These are phyloP conservation scores for Gracilariopsis chorda DNA, from an alignment of 23 red algal genomes.

Conservation along the genomic window DNA sequence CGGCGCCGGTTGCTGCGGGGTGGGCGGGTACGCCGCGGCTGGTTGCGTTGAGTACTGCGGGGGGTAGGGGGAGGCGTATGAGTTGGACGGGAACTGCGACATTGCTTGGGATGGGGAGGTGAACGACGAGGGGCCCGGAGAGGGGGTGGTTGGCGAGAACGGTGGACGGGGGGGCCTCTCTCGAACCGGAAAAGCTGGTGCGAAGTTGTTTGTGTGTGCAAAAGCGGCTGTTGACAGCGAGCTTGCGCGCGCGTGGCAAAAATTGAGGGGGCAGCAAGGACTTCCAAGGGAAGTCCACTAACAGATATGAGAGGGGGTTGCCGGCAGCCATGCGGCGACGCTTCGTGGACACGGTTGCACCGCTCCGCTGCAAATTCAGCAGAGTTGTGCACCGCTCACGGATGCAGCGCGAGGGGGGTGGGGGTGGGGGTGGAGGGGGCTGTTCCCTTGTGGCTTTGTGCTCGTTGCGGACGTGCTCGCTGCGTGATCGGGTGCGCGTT, in stretches of 20 bases:
- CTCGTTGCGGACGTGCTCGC: neutral
- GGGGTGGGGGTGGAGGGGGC: neutral
- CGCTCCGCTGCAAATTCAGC: conserved; percentile 4
- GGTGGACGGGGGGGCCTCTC: neutral
- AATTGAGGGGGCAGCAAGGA: neutral
- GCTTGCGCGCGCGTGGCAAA: neutral
- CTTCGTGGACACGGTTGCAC: neutral
- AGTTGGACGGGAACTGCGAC: neutral
- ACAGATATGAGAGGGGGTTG: too few relatives aligned
- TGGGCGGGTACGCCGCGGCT: neutral
- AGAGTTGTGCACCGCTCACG: neutral
- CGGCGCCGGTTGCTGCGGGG: neutral
- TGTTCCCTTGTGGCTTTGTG: neutral
- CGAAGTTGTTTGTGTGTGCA: neutral
- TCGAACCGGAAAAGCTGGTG: neutral
- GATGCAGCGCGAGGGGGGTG: neutral
- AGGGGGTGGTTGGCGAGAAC: neutral
- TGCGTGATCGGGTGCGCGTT: neutral
- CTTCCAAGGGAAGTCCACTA: too few relatives aligned
- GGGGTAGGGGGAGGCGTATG: neutral
- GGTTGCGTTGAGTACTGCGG: neutral
- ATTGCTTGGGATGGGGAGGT: neutral
- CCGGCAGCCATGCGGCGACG: neutral
- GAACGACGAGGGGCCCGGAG: neutral
- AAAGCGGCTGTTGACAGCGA: neutral